Base-by-base conservation (phyloP, 805 yeast genomes). In the Maudiozyma turicensis region DNA sequence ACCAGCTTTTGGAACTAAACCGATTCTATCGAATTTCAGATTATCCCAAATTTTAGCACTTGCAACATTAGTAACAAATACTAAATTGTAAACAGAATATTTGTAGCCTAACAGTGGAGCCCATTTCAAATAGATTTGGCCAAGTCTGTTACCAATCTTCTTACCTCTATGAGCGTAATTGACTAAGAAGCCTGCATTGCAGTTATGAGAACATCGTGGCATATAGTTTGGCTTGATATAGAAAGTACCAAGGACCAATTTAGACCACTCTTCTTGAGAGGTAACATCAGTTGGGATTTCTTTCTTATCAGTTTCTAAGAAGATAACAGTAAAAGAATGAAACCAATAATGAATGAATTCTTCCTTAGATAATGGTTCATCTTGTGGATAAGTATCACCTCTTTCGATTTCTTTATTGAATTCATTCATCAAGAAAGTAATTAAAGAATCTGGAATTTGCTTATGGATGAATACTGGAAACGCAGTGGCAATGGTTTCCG, bases 141-240 rank as follows among this genome's bases (percentile, higher is more conserved):
- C 97, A 60, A 90, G 60, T n/a, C 74, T 74, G 35, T 68, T 72
- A 1, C 96, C 96, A 13, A 86, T 65, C 8, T 84, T 82, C 44
- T 72, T 64, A 0, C 95, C 93, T 52, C 97, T 74, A 29, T 69
- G 68, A 0, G 54, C 54, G 8, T 72, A 71, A 50, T 76, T 76
- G 6, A 90, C 95, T 9, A 88, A 62, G 60, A 90, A 90, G 0
- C 95, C 96, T 0, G 82, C 96, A 63, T 90, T 90, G 59, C 96
- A 87, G 31, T 79, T 82, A 59, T 90, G 96, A 0, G 93, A 80
- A 53, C 91, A 82, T 50, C 95, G 75, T 8, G 95, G 96, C 2
- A 73, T 67, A 61, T 89, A 90, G 65, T 90, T 90, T 14, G 98
- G 96, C 60, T 86, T 88, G 58, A 89, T 72, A 64, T 83, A 86